Evolutionary conservation across 192 early-diverging fungal genomes (phyloP).

Genomic region (Umbelopsis isabellina): DNA sequence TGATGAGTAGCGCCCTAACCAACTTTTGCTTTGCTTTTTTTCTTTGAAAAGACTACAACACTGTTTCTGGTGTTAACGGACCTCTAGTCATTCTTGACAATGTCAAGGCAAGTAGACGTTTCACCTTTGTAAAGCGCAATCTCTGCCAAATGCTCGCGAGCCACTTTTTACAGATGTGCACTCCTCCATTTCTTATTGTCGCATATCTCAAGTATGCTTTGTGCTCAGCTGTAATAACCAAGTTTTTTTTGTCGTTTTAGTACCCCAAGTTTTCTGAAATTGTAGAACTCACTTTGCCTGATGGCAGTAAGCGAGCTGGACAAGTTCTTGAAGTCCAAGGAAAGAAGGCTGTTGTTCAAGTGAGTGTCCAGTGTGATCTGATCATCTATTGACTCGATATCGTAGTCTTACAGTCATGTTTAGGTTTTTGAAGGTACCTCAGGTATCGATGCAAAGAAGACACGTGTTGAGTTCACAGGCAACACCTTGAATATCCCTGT

Average conservation of each 20-base stretch:
- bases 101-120: conserved; percentile 75
- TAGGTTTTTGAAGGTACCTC: conserved; percentile 97
- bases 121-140: background rate
- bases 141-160: background rate
- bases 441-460: conserved; percentile 95
- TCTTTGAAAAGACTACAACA: conserved; percentile 83
- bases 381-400: conserved; percentile 16
- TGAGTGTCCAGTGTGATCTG: conserved; percentile 33
- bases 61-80: conserved; percentile 96
- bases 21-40: background rate
- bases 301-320: conserved; percentile 92
- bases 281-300: conserved; percentile 94
- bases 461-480: conserved; percentile 95
- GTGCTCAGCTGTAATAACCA: background rate
- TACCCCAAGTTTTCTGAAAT: conserved; percentile 98
- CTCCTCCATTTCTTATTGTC: too few species aligned
- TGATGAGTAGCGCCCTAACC: conserved; percentile 1
- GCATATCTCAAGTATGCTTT: too few species aligned
- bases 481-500: conserved; percentile 96
- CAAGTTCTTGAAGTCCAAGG: conserved; percentile 98
- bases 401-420: background rate
- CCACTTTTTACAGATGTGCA: background rate
- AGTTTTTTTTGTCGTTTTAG: conserved; percentile 40
- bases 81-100: conserved; percentile 98
- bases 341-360: conserved; percentile 94